Percentiles rank a stretch among this genome's conserved stretches.
These are phyloP conservation scores for Pseudogymnoascus sp. DNA, from an alignment of 2,329 filamentous ascomycete genomes.

Conservation along the genomic window DNA sequence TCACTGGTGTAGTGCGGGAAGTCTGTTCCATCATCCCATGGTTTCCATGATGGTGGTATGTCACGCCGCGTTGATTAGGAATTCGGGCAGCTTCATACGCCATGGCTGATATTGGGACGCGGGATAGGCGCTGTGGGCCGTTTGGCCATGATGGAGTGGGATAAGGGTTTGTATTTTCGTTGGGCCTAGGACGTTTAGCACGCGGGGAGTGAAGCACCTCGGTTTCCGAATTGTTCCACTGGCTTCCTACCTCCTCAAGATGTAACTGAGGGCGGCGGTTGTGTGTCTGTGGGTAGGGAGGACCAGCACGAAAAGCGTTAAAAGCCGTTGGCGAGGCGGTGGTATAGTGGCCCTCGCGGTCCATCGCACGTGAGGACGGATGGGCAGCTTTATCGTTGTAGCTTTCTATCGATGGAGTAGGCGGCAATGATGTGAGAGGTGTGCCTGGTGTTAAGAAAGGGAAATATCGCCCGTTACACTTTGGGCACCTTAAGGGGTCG, in stretches of 20 bases:
- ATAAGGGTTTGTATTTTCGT: conserved; percentile 33
- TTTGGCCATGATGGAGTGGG: conserved; percentile 17
- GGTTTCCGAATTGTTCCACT: background rate
- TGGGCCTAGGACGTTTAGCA: conserved; percentile 17
- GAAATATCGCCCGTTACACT: conserved; percentile 52
- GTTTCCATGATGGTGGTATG: conserved; percentile 12
- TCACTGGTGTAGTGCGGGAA: conserved; percentile 23
- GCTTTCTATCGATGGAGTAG: conserved; percentile 19
- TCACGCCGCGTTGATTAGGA: conserved; percentile 20
- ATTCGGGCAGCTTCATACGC: conserved; percentile 33
- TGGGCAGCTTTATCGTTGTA: background rate
- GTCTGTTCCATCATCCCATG: conserved; percentile 26
- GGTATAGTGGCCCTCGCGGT: conserved; percentile 55
- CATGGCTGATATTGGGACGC: conserved; percentile 26
- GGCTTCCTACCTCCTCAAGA: background rate
- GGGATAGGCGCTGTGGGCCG: background rate
- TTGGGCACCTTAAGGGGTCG: conserved; percentile 52
- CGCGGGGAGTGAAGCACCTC: background rate
- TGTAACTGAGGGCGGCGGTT: background rate
- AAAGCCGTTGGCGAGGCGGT: conserved; percentile 33
- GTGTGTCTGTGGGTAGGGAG: background rate
- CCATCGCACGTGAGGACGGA: conserved; percentile 39
- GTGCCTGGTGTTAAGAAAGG: conserved; percentile 29
- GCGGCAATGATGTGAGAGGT: conserved; percentile 24
- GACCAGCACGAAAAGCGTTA: background rate